These are phyloP conservation scores for Fusarium sp. DNA, from an alignment of 2,329 filamentous ascomycete genomes.

Conservation along the genomic window DNA sequence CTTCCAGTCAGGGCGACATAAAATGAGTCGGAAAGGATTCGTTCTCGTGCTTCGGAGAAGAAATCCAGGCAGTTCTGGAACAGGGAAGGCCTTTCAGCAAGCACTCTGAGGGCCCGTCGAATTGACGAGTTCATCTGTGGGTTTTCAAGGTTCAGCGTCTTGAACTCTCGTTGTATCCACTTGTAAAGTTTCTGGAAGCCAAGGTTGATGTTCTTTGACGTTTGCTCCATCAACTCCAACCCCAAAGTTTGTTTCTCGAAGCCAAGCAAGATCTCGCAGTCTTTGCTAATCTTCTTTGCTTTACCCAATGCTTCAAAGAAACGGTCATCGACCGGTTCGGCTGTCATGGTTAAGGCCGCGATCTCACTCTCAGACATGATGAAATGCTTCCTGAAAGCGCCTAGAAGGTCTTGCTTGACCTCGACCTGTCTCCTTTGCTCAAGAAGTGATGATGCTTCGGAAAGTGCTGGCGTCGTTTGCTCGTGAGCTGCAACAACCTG, in stretches of 20 bases:
- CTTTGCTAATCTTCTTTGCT: conserved; percentile 87
- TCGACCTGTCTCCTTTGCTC: conserved; percentile 79
- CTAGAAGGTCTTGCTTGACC: conserved; percentile 81
- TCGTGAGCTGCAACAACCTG: conserved; percentile 81
- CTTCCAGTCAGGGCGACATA: conserved; percentile 86
- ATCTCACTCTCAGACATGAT: conserved; percentile 85
- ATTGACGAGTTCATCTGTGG: conserved; percentile 91
- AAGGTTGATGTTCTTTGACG: conserved; percentile 84
- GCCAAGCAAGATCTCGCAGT: conserved; percentile 89
- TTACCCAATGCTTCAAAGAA: conserved; percentile 85
- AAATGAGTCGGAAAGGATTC: conserved; percentile 89
- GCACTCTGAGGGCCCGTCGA: conserved; percentile 82
- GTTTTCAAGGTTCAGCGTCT: conserved; percentile 90
- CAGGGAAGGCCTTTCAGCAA: conserved; percentile 88
- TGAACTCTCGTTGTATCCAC: conserved; percentile 96
- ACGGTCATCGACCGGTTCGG: conserved; percentile 84
- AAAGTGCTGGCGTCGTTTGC: conserved; percentile 79
- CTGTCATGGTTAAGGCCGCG: conserved; percentile 78
- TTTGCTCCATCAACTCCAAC: conserved; percentile 91
- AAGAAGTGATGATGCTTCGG: conserved; percentile 81
- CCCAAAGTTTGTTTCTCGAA: conserved; percentile 91
- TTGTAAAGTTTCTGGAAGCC: conserved; percentile 96
- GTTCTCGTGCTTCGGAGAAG: conserved; percentile 90
- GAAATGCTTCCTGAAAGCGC: conserved; percentile 85
- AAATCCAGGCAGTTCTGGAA: conserved; percentile 95